Evolutionary conservation across 768 basidiomycete species (phyloP).

Genomic region (Kwoniella dendrophila): DNA sequence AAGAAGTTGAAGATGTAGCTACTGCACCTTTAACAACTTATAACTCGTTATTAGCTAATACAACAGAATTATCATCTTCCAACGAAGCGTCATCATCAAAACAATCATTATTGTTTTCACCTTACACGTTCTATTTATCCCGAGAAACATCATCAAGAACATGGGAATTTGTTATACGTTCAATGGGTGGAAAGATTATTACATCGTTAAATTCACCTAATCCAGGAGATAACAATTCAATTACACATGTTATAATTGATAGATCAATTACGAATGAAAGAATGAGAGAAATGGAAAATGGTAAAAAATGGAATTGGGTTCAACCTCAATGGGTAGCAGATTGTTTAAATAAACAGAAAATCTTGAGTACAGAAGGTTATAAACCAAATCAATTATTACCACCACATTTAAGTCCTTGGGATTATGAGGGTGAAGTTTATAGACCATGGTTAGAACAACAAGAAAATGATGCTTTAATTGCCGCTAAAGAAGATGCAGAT

Average conservation of each 20-base stretch:
- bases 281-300: constrained; percentile 65
- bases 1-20: constrained; percentile 47
- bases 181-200: constrained; percentile 88
- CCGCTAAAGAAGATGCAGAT: constrained; percentile 54
- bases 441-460: constrained; percentile 60
- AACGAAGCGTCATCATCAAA: constrained; percentile 48
- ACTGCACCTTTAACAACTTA: constrained; percentile 65
- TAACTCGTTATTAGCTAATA: constrained; percentile 53
- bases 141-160: constrained; percentile 87
- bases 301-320: constrained; percentile 75
- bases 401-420: constrained; percentile 95
- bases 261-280: constrained; percentile 64
- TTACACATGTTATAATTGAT: constrained; percentile 95
- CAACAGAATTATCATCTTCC: no score
- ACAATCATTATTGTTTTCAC: constrained; percentile 66
- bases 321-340: constrained; percentile 99
- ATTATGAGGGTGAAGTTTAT: constrained; percentile 63
- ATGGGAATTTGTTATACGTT: constrained; percentile 90
- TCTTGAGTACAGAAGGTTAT: constrained; percentile 83
- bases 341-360: constrained; percentile 82
- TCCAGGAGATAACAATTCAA: constrained; percentile 63
- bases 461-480: constrained; percentile 64
- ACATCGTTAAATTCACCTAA: constrained; percentile 64
- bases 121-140: constrained; percentile 90
- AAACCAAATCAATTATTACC: constrained; percentile 82